Conservation (phyloP, 306 rosid genomes). For the Cucurbita pepo region DNA sequence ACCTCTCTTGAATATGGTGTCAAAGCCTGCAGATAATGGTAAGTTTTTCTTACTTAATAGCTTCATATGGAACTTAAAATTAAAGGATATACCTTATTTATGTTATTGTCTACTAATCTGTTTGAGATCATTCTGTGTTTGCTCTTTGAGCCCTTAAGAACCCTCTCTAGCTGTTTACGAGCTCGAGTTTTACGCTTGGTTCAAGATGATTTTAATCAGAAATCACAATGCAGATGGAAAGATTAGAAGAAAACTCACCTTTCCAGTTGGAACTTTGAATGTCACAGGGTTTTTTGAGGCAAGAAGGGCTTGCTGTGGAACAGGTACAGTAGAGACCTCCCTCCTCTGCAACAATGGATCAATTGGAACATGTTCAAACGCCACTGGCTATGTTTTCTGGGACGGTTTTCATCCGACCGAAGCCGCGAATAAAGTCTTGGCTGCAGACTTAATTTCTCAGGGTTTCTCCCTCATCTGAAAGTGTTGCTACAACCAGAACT, state of each 20-base stretch:
- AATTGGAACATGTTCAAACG: constrained; percentile 40
- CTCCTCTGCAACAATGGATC: constrained; percentile 37
- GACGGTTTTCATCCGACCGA: constrained; percentile 58
- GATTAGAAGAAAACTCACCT: neutral
- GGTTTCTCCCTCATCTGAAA: constrained; percentile 27
- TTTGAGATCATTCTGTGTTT: neutral
- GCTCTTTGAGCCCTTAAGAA: neutral
- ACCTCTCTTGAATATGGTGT: constrained; percentile 34
- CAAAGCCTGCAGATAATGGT: constrained; percentile 28
- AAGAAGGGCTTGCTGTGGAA: constrained; percentile 36
- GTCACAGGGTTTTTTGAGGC: constrained; percentile 33
- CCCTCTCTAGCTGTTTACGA: neutral
- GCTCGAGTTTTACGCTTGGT: neutral
- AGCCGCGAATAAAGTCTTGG: constrained; percentile 41
- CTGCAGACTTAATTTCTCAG: constrained; percentile 27
- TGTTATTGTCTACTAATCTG: neutral
- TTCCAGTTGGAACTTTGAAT: neutral
- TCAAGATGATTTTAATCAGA: neutral
- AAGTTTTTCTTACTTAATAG: neutral
- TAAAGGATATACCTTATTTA: neutral
- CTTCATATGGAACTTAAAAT: neutral
- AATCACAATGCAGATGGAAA: neutral
- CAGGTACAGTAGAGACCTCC: constrained; percentile 47
- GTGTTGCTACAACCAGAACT: neutral
- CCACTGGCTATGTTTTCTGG: constrained; percentile 43